phyloP scores from a whole-genome alignment of 1,284 basidiomycete species.

The Sutorius eximius region DNA sequence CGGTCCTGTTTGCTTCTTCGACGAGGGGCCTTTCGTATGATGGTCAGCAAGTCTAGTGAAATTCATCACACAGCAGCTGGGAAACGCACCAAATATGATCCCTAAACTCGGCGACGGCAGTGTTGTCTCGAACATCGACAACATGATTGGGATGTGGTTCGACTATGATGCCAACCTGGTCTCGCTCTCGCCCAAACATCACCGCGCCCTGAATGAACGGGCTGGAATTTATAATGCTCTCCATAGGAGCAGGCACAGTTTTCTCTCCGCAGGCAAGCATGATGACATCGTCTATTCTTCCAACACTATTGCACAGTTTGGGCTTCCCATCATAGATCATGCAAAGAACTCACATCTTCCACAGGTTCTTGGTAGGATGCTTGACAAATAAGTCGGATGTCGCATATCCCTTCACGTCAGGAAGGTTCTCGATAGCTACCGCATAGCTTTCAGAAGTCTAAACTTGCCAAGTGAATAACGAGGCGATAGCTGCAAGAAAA shows the following conservation, averaged over 20 bases:
- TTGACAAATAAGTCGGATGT: constrained; percentile 29
- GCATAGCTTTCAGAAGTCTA: neutral
- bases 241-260: constrained; percentile 30
- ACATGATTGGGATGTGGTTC: constrained; percentile 25
- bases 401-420: constrained; percentile 29
- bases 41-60: too few species aligned
- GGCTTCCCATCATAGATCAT: neutral
- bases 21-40: too few species aligned
- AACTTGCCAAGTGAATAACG: neutral
- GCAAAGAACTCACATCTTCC: constrained; percentile 24
- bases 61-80: too few species aligned
- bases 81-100: too few species aligned
- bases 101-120: neutral
- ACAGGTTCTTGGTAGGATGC: constrained; percentile 34
- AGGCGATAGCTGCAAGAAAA: neutral
- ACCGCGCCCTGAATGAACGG: constrained; percentile 26
- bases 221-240: constrained; percentile 22
- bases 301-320: constrained; percentile 9
- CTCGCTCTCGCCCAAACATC: constrained; percentile 26
- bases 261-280: constrained; percentile 31
- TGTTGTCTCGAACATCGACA: constrained; percentile 24
- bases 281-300: constrained; percentile 28
- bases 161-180: constrained; percentile 40
- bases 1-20: too few species aligned
- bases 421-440: constrained; percentile 29